Evolutionary conservation across 176 grass and related monocot genomes (phyloP).

Genomic region (maize (Zea mays)): Zm-B73-REFERENCE-NAM-5.0 NC_050104.1:64733001-64733500

Average conservation of each 20-base stretch:
- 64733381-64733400: background rate
- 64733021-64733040: background rate
- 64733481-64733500: background rate
- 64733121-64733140: constrained; percentile 8
- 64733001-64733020: background rate
- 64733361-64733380: background rate
- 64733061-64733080: constrained; percentile 6
- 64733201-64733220: constrained; percentile 40
- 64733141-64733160: background rate
- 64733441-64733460: background rate
- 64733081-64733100: background rate
- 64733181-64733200: background rate
- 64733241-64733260: constrained; percentile 18
- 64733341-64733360: background rate
- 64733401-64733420: background rate
- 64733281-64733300: background rate
- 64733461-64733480: background rate
- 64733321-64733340: background rate
- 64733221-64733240: constrained; percentile 19
- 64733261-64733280: constrained; percentile 11
- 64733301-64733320: background rate
- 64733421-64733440: background rate
- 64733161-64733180: background rate
- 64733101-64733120: constrained; percentile 21
- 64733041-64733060: background rate